Percentiles rank a stretch among this genome's conserved stretches.
These are phyloP conservation scores for Pugionium dolabratum DNA, from an alignment of 345 rosid genomes.

Conservation along the genomic window DNA sequence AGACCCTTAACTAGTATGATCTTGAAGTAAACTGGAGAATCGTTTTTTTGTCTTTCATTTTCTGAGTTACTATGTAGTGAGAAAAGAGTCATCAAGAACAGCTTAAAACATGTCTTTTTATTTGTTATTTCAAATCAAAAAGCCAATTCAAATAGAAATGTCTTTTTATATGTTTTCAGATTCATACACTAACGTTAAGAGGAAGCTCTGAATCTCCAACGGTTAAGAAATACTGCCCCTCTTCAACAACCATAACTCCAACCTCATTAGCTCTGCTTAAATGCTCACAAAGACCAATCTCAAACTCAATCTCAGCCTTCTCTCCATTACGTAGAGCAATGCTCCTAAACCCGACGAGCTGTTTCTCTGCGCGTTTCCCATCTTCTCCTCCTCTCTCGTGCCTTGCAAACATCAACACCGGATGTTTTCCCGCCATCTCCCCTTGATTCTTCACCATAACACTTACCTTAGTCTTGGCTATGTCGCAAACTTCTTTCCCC, in stretches of 20 bases:
- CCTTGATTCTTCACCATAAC: constrained; percentile 62
- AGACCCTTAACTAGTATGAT: constrained; percentile 42
- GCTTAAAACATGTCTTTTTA: neutral
- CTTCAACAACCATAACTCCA: constrained; percentile 71
- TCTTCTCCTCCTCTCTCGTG: constrained; percentile 48
- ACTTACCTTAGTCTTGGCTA: constrained; percentile 45
- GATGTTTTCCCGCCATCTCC: constrained; percentile 71
- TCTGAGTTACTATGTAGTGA: constrained; percentile 27
- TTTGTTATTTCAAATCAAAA: constrained; percentile 18
- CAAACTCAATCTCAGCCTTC: constrained; percentile 55
- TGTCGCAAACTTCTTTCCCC: constrained; percentile 47
- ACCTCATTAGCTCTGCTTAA: constrained; percentile 64
- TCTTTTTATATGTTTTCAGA: constrained; percentile 39
- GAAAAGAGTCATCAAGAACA: constrained; percentile 26
- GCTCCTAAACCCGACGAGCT: constrained; percentile 68
- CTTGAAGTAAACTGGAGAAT: constrained; percentile 1
- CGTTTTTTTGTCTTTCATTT: neutral
- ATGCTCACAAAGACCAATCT: constrained; percentile 62
- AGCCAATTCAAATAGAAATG: constrained; percentile 3
- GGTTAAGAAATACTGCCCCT: constrained; percentile 64
- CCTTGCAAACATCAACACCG: constrained; percentile 61
- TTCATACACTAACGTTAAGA: constrained; percentile 49
- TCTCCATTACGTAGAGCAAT: constrained; percentile 59
- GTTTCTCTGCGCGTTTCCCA: constrained; percentile 59
- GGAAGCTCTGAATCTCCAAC: constrained; percentile 67